These are phyloP conservation scores for Citrus mangshanensis DNA, from an alignment of 345 rosid genomes.

Conservation along the genomic window DNA sequence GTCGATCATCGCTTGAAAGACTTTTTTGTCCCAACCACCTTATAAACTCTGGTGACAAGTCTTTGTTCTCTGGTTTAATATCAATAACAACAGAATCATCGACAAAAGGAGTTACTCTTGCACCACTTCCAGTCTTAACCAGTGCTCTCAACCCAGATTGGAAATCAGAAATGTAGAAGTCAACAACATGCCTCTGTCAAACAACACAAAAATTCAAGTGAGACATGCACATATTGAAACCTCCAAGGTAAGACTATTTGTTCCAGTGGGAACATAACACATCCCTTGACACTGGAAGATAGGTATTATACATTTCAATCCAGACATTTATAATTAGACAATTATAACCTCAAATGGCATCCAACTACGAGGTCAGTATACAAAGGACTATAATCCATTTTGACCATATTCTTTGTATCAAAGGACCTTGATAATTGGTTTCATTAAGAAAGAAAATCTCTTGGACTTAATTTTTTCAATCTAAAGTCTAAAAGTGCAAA, in stretches of 20 bases:
- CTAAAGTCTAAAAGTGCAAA: neutral
- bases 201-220: neutral
- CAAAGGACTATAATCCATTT: neutral
- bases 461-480: neutral
- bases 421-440: neutral
- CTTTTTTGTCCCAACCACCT: constrained; percentile 85
- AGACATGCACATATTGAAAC: neutral
- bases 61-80: constrained; percentile 65
- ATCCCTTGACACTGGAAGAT: neutral
- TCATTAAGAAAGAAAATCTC: neutral
- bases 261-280: neutral
- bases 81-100: constrained; percentile 78
- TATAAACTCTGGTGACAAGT: constrained; percentile 70
- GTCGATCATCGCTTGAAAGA: constrained; percentile 70
- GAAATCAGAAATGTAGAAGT: constrained; percentile 98
- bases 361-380: neutral
- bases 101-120: constrained; percentile 80
- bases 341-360: neutral
- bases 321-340: neutral
- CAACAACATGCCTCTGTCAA: constrained; percentile 87
- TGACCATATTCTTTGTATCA: neutral
- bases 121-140: constrained; percentile 88
- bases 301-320: neutral
- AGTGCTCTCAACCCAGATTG: constrained; percentile 95
- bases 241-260: neutral